Conservation (phyloP, 257 asterid genomes). For the Perilla frutescens region DNA sequence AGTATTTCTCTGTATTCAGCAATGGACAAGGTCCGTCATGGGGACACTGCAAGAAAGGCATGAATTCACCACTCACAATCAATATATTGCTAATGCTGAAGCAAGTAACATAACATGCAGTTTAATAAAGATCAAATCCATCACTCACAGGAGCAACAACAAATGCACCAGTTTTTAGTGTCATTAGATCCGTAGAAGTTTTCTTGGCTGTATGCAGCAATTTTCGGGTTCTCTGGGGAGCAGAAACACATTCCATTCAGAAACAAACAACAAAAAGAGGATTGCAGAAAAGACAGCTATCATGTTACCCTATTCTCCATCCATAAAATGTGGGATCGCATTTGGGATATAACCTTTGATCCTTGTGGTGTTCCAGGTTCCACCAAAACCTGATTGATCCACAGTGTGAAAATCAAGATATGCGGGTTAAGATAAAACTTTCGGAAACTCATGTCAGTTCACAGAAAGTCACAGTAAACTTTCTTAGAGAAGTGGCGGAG, state of each 20-base stretch:
- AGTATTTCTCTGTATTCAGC: conserved; percentile 78
- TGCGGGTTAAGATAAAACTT: not conserved
- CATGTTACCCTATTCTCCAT: conserved; percentile 86
- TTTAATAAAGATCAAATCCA: conserved; percentile 29
- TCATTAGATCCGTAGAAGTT: conserved; percentile 58
- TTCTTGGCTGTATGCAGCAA: conserved; percentile 52
- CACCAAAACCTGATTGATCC: conserved; percentile 78
- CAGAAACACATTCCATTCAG: conserved; percentile 37
- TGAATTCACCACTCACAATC: conserved; percentile 13
- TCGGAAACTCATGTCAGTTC: conserved; percentile 19
- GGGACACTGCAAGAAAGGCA: conserved; percentile 74
- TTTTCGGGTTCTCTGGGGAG: conserved; percentile 70
- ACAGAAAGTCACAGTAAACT: not conserved
- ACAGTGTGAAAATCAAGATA: conserved; percentile 18
- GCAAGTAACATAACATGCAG: conserved; percentile 14
- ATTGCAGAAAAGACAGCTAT: conserved; percentile 26
- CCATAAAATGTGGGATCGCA: conserved; percentile 96
- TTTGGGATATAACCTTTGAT: conserved; percentile 86
- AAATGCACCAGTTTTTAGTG: conserved; percentile 77
- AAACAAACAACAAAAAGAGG: conserved; percentile 18
- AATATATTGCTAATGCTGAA: conserved; percentile 15
- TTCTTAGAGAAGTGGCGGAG: not conserved
- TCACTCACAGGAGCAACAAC: conserved; percentile 90
- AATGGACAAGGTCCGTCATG: conserved; percentile 96
- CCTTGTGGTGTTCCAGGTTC: conserved; percentile 99